phyloP scores from a whole-genome alignment of 305 asterid species.

The Striga hermonthica region DNA sequence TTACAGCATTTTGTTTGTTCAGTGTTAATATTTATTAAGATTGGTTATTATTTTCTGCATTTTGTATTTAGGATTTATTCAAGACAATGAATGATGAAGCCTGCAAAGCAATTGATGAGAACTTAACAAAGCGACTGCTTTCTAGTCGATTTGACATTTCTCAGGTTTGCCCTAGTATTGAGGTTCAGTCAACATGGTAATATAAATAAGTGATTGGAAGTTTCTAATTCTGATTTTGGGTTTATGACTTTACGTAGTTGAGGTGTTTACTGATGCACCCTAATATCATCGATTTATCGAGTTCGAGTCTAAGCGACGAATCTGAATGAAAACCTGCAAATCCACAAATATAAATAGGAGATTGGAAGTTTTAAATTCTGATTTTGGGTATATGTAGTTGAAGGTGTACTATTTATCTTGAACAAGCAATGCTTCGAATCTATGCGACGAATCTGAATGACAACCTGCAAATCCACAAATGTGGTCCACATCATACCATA shows the following conservation, averaged over 20 bases:
- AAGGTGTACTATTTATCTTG: no score
- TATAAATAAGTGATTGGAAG: neutral
- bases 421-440: no score
- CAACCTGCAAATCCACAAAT: no score
- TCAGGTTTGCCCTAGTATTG: slow-evolving; percentile 46
- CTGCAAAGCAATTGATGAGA: slow-evolving; percentile 38
- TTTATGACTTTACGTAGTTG: neutral
- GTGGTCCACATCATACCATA: no score
- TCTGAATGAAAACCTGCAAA: no score
- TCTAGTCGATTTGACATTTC: slow-evolving; percentile 53
- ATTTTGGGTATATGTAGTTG: no score
- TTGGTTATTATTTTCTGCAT: slow-evolving; percentile 21
- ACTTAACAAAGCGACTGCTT: slow-evolving; percentile 46
- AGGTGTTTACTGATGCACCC: slow-evolving; percentile 22
- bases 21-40: slow-evolving; percentile 9
- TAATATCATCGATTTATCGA: no score
- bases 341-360: no score
- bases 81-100: slow-evolving; percentile 81
- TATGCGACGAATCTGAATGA: no score
- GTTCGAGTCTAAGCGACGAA: no score
- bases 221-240: slow-evolving; percentile 13
- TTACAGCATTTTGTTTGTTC: slow-evolving; percentile 22
- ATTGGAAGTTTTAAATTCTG: no score
- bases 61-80: slow-evolving; percentile 67
- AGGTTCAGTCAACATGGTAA: slow-evolving; percentile 8